These are phyloP conservation scores for Erigeron canadensis DNA, from an alignment of 129 eudicot species.

Conservation along the genomic window DNA sequence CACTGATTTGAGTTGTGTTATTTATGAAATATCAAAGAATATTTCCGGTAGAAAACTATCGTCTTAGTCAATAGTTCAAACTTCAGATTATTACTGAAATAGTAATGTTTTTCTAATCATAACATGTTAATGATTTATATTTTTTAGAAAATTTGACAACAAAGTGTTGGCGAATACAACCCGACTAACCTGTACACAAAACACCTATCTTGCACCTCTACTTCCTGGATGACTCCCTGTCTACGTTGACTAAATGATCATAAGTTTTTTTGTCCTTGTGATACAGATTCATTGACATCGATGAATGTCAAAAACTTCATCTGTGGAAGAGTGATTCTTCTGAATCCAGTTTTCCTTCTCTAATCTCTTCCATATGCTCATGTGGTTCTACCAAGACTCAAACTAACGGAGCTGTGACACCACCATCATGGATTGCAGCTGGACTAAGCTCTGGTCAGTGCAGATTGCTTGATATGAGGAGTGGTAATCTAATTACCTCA, in stretches of 20 bases:
- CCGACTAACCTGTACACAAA: not conserved
- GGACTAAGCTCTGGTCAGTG: slow-evolving; percentile 85
- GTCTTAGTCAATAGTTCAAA: not conserved
- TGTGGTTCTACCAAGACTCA: slow-evolving; percentile 53
- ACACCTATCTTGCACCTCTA: not conserved
- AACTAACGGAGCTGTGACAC: slow-evolving; percentile 40
- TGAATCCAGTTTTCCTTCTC: slow-evolving; percentile 68
- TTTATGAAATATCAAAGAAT: too few species aligned
- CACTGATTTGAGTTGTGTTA: too few species aligned
- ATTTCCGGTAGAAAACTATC: not conserved
- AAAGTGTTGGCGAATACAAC: not conserved
- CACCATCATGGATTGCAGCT: slow-evolving; percentile 89
- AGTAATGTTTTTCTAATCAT: not conserved
- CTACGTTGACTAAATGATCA: not conserved
- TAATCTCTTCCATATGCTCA: slow-evolving; percentile 86
- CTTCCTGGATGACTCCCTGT: not conserved
- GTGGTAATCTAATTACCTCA: slow-evolving; percentile 77
- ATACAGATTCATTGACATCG: slow-evolving; percentile 77
- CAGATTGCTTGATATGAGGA: slow-evolving; percentile 84
- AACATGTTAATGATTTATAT: not conserved
- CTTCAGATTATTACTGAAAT: not conserved
- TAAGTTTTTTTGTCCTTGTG: slow-evolving; percentile 11
- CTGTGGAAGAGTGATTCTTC: slow-evolving; percentile 82
- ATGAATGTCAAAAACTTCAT: slow-evolving; percentile 84
- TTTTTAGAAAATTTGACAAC: not conserved